Evolutionary conservation across 768 basidiomycete species (phyloP).

Genomic region (Suillus clintonianus): DNA sequence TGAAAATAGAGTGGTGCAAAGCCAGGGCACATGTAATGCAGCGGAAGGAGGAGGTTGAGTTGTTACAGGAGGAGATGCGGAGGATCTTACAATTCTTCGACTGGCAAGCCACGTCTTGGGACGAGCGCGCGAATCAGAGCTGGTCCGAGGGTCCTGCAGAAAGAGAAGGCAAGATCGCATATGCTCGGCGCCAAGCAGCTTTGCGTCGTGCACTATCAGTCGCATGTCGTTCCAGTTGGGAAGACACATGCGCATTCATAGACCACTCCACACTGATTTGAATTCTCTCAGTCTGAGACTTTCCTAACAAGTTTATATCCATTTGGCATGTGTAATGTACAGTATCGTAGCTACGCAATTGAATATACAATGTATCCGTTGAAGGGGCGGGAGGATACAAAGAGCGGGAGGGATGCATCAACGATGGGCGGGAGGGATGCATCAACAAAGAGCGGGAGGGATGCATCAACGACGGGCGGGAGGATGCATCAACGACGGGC

Average conservation of each 20-base stretch:
- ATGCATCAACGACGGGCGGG: too few species aligned
- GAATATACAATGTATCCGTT: background rate
- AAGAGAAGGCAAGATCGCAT: background rate
- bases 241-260: background rate
- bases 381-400: background rate
- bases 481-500: background rate
- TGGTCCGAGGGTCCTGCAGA: too few species aligned
- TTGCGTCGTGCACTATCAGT: background rate
- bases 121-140: background rate
- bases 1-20: conserved; percentile 9
- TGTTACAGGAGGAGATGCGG: conserved; percentile 12
- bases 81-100: conserved; percentile 4
- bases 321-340: background rate
- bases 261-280: background rate
- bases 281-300: too few species aligned
- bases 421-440: background rate
- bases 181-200: background rate
- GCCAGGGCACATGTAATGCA: conserved; percentile 6
- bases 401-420: background rate
- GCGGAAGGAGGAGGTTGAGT: conserved; percentile 12
- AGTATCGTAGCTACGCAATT: background rate
- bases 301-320: too few species aligned
- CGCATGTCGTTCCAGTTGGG: background rate
- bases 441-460: background rate
- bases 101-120: conserved; percentile 6